Base-by-base conservation (phyloP, 2,329 filamentous ascomycete genomes). In the Aspergillus pseudotamarii region DNA sequence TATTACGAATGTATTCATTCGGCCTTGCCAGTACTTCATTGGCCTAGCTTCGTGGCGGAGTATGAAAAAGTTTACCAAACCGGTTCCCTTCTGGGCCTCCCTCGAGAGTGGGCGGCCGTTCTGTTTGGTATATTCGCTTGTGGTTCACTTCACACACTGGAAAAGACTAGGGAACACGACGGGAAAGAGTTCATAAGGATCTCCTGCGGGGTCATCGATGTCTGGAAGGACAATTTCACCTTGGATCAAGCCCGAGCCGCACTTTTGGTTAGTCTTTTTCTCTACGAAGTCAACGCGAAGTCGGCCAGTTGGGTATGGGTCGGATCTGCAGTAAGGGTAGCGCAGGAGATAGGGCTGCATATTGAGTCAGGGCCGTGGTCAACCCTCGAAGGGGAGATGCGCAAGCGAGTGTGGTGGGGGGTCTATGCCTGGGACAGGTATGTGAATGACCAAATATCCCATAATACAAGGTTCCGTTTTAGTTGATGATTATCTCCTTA, bases 371-470 rank as follows among this genome's bases (percentile, higher is more conserved):
- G 89, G 0, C 85, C 89, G 0, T 93, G 90, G 84, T 85, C 91
- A 2, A 84, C 88, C 1, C 82, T 96, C 16, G 93, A 97, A 71
- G 87, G 87, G 12, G 94, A 98, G 77, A 93, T 94, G 88, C 88
- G 94, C 60, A 88, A 91, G 64, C 86, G 94, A 60, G 87, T 95
- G 2, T 99, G 94, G 94, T 99, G 95, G 93, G 88, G 92, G 16
- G 87, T 97, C 61, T 98, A 98, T 78, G 88, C 93, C 51, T 88
- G 94, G 80, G 95, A 99, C 79, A 88, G 93, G 88, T 89, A 75
- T 73, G 82, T 61, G 38, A 14, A 43, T 32, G 51, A 51, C 23
- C 10, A 32, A 46, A 4, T 3, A 19, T 23, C 38, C 38, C n/a
- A 45, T 19, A 3, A 16, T 36, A 34, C 21, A 26, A 26, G 32